phyloP scores from a whole-genome alignment of 2,329 filamentous ascomycete genomes.

The Phialophora macrospora region DNA sequence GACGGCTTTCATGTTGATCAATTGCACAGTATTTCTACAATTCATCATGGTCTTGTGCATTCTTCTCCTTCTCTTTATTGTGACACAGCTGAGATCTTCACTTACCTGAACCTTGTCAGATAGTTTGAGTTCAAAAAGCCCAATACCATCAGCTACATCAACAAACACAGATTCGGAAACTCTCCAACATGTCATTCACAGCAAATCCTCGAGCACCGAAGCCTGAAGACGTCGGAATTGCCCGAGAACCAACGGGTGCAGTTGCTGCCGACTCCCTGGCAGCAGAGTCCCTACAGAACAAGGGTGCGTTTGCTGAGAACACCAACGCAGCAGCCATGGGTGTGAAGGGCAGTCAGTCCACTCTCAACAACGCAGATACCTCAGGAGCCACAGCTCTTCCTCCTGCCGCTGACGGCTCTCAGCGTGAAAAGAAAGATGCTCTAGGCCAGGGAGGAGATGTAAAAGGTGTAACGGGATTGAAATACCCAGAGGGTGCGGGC shows the following conservation, averaged over 20 bases:
- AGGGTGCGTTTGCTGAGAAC: conserved; percentile 67
- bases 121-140: conserved; percentile 2
- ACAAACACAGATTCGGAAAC: background rate
- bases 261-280: conserved; percentile 74
- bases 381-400: conserved; percentile 58
- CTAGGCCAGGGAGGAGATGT: conserved; percentile 51
- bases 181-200: conserved; percentile 32
- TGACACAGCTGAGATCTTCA: background rate
- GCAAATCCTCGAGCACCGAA: conserved; percentile 43
- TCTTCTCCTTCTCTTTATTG: conserved; percentile 5
- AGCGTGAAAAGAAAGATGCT: conserved; percentile 51
- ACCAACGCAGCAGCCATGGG: conserved; percentile 56
- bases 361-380: conserved; percentile 61
- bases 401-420: conserved; percentile 53
- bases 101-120: background rate
- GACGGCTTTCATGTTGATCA: background rate
- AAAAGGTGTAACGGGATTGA: conserved; percentile 41
- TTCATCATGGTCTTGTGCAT: conserved; percentile 4
- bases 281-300: conserved; percentile 67
- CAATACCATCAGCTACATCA: background rate
- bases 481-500: conserved; percentile 47
- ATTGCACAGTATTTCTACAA: conserved; percentile 3
- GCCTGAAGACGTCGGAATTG: conserved; percentile 57
- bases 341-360: conserved; percentile 60
- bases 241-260: conserved; percentile 66